Evolutionary conservation across 2,329 filamentous ascomycete species (phyloP).

Genomic region (Capronia epimyces): DNA sequence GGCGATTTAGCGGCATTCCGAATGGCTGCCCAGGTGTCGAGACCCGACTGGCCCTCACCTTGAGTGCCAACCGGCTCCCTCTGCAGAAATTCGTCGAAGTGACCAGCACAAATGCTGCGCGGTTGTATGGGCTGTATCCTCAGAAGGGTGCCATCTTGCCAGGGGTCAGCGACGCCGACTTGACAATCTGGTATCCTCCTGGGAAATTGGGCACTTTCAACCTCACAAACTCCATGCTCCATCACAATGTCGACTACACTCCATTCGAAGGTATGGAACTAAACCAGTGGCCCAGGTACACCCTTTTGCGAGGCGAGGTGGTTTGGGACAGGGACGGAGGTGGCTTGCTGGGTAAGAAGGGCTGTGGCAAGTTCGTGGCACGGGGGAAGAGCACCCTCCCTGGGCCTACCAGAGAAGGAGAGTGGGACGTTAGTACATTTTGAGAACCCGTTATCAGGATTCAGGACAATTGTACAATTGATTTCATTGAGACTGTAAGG

Average conservation of each 20-base stretch:
- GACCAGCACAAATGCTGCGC: constrained; percentile 52
- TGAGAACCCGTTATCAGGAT: too few species aligned
- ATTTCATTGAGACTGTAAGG: neutral
- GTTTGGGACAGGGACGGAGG: constrained; percentile 50
- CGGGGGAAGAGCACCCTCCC: constrained; percentile 37
- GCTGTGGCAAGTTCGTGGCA: constrained; percentile 48
- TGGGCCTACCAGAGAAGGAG: constrained; percentile 32
- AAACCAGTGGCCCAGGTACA: constrained; percentile 58
- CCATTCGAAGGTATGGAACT: constrained; percentile 56
- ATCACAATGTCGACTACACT: constrained; percentile 60
- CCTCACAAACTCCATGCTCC: constrained; percentile 51
- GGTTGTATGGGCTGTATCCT: constrained; percentile 53
- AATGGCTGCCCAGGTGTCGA: constrained; percentile 57
- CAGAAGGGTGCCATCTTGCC: constrained; percentile 48
- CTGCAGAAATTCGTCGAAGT: constrained; percentile 52
- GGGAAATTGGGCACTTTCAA: constrained; percentile 40
- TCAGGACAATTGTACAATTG: neutral
- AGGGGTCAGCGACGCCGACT: constrained; percentile 50
- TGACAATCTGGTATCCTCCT: constrained; percentile 54
- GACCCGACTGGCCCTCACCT: constrained; percentile 48
- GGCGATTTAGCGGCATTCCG: constrained; percentile 53
- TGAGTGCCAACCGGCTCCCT: constrained; percentile 40
- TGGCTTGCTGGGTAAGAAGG: constrained; percentile 46
- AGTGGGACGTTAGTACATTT: constrained; percentile 29
- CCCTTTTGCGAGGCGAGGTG: constrained; percentile 53